Percentiles rank a stretch among this genome's conserved stretches.
These are phyloP conservation scores for Tolypocladium nubicola DNA, from an alignment of 2,329 filamentous ascomycete species.

Conservation along the genomic window DNA sequence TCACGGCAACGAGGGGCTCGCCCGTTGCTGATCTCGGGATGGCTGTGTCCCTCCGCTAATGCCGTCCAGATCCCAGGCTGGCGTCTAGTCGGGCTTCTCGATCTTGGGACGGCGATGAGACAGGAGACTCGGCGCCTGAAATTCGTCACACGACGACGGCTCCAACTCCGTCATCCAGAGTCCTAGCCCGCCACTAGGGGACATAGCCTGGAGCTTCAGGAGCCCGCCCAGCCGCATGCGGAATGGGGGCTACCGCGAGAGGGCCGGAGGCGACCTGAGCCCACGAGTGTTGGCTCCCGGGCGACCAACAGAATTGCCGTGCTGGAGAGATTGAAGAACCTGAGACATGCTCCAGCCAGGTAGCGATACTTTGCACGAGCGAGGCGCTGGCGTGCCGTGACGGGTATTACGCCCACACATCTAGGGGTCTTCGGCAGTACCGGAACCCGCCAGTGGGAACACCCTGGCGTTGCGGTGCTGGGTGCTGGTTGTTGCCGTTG, in stretches of 20 bases:
- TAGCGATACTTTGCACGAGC: neutral
- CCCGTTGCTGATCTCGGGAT: neutral
- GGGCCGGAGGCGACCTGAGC: neutral
- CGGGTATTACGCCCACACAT: neutral
- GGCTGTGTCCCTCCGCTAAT: neutral
- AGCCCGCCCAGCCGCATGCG: slow-evolving; percentile 7
- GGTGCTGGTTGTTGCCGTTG: neutral
- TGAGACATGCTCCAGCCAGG: neutral
- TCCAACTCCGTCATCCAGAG: slow-evolving; percentile 5
- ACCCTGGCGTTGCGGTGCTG: neutral
- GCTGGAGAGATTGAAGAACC: neutral
- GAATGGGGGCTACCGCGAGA: slow-evolving; percentile 3
- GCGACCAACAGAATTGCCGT: neutral
- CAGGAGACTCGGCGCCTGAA: neutral
- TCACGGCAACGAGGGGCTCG: neutral
- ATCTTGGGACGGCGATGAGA: neutral
- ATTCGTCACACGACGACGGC: neutral
- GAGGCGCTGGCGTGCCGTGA: neutral
- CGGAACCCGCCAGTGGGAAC: neutral
- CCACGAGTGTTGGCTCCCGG: no score
- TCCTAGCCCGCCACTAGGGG: slow-evolving; percentile 5
- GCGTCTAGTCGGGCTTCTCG: neutral
- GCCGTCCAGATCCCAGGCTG: neutral
- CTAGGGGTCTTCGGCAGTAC: neutral
- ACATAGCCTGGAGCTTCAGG: slow-evolving; percentile 3